phyloP scores from a whole-genome alignment of 2,329 filamentous ascomycete genomes.

The Madurella fahalii region DNA sequence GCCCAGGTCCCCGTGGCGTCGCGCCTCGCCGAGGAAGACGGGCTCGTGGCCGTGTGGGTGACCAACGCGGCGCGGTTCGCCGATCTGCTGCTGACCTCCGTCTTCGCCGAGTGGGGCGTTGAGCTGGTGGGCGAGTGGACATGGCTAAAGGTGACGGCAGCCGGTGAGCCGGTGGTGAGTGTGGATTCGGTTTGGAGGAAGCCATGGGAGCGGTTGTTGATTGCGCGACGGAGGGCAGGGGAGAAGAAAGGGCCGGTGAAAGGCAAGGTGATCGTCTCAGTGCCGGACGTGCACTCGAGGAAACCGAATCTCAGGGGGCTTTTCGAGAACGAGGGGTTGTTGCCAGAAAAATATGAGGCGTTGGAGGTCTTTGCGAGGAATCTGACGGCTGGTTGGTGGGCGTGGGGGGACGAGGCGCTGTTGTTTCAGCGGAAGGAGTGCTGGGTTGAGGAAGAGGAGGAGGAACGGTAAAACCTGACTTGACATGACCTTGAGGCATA shows the following conservation, averaged over 20 bases:
- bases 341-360: slow-evolving; percentile 50
- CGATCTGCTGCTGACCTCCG: slow-evolving; percentile 48
- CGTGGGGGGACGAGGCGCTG: slow-evolving; percentile 71
- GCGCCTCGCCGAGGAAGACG: slow-evolving; percentile 46
- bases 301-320: slow-evolving; percentile 68
- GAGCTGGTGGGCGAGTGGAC: slow-evolving; percentile 66
- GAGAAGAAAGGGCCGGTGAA: slow-evolving; percentile 9
- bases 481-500: background rate
- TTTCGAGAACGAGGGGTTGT: slow-evolving; percentile 51
- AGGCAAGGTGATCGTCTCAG: slow-evolving; percentile 60
- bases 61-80: slow-evolving; percentile 65
- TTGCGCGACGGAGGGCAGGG: slow-evolving; percentile 47
- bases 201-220: slow-evolving; percentile 70
- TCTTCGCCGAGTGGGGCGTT: slow-evolving; percentile 66
- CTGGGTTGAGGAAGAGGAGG: slow-evolving; percentile 38
- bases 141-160: slow-evolving; percentile 69
- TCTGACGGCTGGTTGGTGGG: slow-evolving; percentile 71
- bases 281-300: slow-evolving; percentile 72
- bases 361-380: slow-evolving; percentile 77
- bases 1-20: slow-evolving; percentile 52
- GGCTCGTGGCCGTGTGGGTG: slow-evolving; percentile 69
- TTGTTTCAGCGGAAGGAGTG: slow-evolving; percentile 60
- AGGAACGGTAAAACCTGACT: background rate
- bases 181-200: slow-evolving; percentile 63
- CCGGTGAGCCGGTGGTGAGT: slow-evolving; percentile 61